phyloP scores from a whole-genome alignment of 2,329 filamentous ascomycete species.

The Colletotrichum sp. region DNA sequence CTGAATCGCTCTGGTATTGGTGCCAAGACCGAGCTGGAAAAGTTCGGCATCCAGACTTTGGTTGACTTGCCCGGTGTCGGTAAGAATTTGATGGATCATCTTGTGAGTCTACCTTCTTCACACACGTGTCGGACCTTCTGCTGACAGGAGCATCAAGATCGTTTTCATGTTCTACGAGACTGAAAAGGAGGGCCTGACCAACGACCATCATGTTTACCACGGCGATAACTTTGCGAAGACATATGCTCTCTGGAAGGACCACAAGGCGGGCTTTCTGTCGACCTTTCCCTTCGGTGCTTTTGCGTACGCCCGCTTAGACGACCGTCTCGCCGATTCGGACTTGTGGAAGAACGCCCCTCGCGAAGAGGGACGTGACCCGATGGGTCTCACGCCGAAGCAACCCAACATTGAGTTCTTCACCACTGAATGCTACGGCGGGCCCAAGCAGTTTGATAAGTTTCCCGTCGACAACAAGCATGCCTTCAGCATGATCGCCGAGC shows the following conservation, averaged over 20 bases:
- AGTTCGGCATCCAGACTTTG: conserved; percentile 44
- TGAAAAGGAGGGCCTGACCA: conserved; percentile 54
- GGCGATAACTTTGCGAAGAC: conserved; percentile 54
- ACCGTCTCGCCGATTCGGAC: conserved; percentile 58
- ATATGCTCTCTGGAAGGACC: conserved; percentile 61
- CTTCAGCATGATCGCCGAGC: conserved; percentile 63
- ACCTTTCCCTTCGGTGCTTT: conserved; percentile 69
- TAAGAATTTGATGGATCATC: conserved; percentile 56
- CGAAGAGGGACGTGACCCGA: conserved; percentile 61
- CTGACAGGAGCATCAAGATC: conserved; percentile 36
- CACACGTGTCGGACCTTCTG: background rate
- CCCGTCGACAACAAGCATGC: conserved; percentile 58
- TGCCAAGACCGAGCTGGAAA: conserved; percentile 43
- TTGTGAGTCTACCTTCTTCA: conserved; percentile 32
- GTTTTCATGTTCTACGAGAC: conserved; percentile 68
- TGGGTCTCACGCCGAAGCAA: conserved; percentile 62
- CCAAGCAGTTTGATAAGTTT: conserved; percentile 60
- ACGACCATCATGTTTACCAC: conserved; percentile 59
- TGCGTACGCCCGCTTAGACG: conserved; percentile 65
- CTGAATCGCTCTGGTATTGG: conserved; percentile 59
- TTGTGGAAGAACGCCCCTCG: conserved; percentile 58
- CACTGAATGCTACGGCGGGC: conserved; percentile 66
- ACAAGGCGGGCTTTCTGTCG: conserved; percentile 62
- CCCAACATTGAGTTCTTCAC: conserved; percentile 68
- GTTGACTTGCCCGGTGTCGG: conserved; percentile 54